Evolutionary conservation across 768 basidiomycete genomes (phyloP).

Genomic region (Termitomyces eurrhizus): DNA sequence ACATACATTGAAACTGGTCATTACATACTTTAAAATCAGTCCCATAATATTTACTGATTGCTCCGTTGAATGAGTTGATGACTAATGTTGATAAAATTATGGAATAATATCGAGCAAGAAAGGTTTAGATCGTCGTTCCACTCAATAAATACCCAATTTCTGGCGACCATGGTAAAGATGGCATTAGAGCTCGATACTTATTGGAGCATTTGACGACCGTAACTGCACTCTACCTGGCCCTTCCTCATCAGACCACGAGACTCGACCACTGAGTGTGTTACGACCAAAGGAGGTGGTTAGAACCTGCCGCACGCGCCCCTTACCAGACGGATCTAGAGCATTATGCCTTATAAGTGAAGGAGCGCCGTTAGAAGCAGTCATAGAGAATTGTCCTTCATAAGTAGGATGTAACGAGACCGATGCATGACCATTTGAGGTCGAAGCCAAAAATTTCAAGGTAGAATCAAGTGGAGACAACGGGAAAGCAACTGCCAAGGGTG

Average conservation of each 20-base stretch:
- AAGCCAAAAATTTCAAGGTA: slow-evolving; percentile 23
- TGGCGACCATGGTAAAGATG: neutral
- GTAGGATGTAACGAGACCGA: slow-evolving; percentile 27
- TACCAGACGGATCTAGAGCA: slow-evolving; percentile 21
- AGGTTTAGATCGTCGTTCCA: neutral
- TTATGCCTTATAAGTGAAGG: slow-evolving; percentile 6
- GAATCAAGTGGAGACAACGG: slow-evolving; percentile 32
- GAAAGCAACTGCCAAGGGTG: slow-evolving; percentile 25
- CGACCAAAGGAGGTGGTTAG: neutral
- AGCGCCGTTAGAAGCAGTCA: slow-evolving; percentile 16
- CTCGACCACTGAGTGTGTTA: slow-evolving; percentile 11
- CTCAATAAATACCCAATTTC: neutral
- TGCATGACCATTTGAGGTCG: slow-evolving; percentile 32
- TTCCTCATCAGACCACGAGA: slow-evolving; percentile 16
- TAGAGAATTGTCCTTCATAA: slow-evolving; percentile 33
- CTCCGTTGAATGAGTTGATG: neutral
- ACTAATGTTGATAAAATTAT: neutral
- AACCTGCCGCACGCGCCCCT: slow-evolving; percentile 18
- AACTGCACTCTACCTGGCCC: slow-evolving; percentile 14
- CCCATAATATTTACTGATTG: neutral
- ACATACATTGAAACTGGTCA: neutral
- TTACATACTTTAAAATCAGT: neutral
- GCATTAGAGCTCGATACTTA: slow-evolving; percentile 13
- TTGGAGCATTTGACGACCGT: slow-evolving; percentile 16
- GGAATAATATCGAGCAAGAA: neutral